Conservation (phyloP, 768 basidiomycete genomes). For the Daedaleopsis nitida region DNA sequence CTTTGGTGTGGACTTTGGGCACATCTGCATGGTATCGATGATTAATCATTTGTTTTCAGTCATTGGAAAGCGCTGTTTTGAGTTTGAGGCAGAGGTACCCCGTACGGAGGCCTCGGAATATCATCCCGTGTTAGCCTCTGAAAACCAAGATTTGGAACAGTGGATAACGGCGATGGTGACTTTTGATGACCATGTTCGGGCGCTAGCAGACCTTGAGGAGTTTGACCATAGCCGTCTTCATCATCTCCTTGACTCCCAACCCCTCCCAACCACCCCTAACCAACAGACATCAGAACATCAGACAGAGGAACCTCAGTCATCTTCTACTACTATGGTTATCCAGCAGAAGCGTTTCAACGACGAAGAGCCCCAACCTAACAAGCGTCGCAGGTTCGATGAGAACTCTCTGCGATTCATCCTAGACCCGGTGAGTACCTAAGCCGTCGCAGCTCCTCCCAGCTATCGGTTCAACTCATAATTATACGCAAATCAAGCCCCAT, state of each 20-base stretch:
- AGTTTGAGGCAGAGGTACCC: background rate
- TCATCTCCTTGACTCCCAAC: background rate
- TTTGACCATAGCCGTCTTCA: constrained; percentile 12
- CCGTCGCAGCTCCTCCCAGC: background rate
- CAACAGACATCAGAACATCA: background rate
- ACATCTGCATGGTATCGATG: background rate
- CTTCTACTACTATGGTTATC: background rate
- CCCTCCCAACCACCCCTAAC: background rate
- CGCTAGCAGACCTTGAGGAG: constrained; percentile 11
- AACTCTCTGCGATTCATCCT: background rate
- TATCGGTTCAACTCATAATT: no score
- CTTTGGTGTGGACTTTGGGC: background rate
- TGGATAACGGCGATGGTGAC: background rate
- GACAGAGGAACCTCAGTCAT: no score
- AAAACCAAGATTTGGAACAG: background rate
- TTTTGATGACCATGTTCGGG: constrained; percentile 9
- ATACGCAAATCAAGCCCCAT: constrained; percentile 4
- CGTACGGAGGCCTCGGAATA: background rate
- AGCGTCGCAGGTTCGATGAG: background rate
- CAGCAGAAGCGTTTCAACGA: background rate
- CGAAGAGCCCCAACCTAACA: background rate
- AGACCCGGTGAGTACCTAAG: constrained; percentile 1
- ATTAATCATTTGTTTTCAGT: background rate
- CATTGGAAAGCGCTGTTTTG: background rate
- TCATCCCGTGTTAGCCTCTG: background rate